phyloP scores from a whole-genome alignment of 345 rosid genomes.

The Gossypium australe region DNA sequence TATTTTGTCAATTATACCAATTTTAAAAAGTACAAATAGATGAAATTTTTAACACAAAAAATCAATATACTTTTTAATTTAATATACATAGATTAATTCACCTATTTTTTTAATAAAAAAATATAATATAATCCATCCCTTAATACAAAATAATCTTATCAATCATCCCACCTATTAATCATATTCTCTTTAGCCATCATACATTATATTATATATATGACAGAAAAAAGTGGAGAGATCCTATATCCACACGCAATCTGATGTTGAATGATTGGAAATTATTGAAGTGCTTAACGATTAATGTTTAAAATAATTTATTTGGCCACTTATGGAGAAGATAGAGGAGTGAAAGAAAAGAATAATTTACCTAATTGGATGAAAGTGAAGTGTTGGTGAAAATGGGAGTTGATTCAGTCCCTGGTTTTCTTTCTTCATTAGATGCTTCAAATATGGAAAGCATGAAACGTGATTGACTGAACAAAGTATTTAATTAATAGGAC shows the following conservation, averaged over 20 bases:
- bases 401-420: not conserved
- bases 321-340: not conserved
- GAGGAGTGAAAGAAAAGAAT: not conserved
- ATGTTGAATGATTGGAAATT: not conserved
- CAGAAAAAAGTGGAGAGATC: not conserved
- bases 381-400: no score
- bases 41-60: no score
- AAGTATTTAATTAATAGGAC: not conserved
- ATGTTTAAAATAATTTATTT: not conserved
- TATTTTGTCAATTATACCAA: fast-evolving
- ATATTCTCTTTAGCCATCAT: not conserved
- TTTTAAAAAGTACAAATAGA: no score
- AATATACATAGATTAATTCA: no score
- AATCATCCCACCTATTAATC: not conserved
- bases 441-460: not conserved
- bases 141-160: no score
- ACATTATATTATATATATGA: not conserved
- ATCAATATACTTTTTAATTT: no score
- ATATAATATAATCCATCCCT: no score
- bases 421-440: not conserved
- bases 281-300: not conserved
- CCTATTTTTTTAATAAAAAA: no score
- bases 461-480: constrained; percentile 34
- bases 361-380: not conserved
- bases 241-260: not conserved